Base-by-base conservation (phyloP, 176 grass and related monocot genomes). In the Oryza rufipogon region DNA sequence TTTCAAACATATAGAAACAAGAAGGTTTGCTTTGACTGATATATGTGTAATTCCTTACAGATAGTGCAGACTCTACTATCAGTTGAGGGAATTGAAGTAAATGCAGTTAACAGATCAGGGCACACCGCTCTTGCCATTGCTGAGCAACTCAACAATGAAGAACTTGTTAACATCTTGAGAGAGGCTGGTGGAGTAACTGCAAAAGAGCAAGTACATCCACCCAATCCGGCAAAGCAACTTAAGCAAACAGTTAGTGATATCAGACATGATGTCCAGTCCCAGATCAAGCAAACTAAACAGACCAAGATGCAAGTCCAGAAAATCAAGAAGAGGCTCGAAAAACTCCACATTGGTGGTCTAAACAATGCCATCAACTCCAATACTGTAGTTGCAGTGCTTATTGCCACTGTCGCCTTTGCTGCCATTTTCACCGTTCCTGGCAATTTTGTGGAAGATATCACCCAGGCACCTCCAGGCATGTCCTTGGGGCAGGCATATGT, bases 331-430 rank as follows among this genome's bases (percentile, higher is more conserved):
- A 86, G 88, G 7, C 84, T 97, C 0, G 80, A 97, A 11, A 97
- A 97, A 79, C 92, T 97, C 28, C 92, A 97, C 80, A 88, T 95
- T 9, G 92, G 95, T 2, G 95, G 92, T 33, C 85, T 97, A 45
- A 97, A 97, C 85, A 97, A 97, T 20, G 92, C 95, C 61, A 97
- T 97, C 72, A 97, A 97, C 88, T 97, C 95, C 68, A 97, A 95
- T 69, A 97, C 95, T 0, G 95, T 97, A 0, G 95, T 95, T 6
- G 95, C 95, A 1, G 95, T 97, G 77, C 92, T 97, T 42, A 97
- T 97, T 4, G 95, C 95, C 66, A 97, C 95, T 0, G 95, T 95
- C 0, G 95, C 95, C 52, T 97, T 97, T 45, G 91, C 95, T 2
- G 95, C 95, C 22, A 97, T 97, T 69, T 97, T 97, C 73, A 92